Conservation (phyloP, 169 alveolate species). For the Eimeria tenella region DNA sequence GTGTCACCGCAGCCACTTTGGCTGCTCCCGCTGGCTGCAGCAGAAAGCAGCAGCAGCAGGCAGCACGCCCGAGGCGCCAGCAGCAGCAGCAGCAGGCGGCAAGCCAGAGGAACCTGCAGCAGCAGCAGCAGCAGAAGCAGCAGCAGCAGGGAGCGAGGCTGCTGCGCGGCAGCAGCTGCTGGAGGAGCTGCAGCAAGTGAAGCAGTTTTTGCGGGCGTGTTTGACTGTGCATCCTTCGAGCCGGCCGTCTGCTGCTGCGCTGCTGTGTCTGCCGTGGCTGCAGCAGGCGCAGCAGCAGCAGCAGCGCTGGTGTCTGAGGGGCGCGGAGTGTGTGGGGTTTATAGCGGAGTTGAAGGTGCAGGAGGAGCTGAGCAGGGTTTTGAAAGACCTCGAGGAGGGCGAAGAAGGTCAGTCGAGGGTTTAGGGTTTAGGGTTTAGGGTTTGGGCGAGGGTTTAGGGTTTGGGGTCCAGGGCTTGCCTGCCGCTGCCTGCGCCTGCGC, state of each 20-base stretch:
- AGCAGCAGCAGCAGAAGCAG: neutral
- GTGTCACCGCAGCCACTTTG: neutral
- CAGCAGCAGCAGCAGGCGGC: neutral
- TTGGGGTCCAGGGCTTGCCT: too few species aligned
- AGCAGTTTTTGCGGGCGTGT: conserved; percentile 9
- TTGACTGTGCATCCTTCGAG: conserved; percentile 30
- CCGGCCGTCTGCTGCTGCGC: conserved; percentile 30
- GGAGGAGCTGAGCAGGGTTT: conserved; percentile 12
- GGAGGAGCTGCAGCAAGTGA: neutral
- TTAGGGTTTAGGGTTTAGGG: too few species aligned
- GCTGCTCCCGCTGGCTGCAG: neutral
- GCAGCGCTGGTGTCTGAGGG: conserved; percentile 9
- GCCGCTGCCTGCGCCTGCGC: neutral
- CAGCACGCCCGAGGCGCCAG: too few species aligned
- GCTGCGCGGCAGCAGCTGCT: neutral
- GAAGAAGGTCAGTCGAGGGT: neutral
- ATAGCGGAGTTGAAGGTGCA: conserved; percentile 21
- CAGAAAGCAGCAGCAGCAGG: neutral
- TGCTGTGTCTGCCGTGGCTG: conserved; percentile 41
- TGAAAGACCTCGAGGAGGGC: neutral
- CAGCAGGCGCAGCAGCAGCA: conserved; percentile 6
- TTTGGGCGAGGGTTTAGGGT: too few species aligned
- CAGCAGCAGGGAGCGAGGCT: neutral
- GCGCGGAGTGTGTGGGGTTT: conserved; percentile 16
- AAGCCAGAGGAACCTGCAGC: neutral